Evolutionary conservation across 306 rosid genomes (phyloP).

Genomic region (Casuarina glauca): DNA sequence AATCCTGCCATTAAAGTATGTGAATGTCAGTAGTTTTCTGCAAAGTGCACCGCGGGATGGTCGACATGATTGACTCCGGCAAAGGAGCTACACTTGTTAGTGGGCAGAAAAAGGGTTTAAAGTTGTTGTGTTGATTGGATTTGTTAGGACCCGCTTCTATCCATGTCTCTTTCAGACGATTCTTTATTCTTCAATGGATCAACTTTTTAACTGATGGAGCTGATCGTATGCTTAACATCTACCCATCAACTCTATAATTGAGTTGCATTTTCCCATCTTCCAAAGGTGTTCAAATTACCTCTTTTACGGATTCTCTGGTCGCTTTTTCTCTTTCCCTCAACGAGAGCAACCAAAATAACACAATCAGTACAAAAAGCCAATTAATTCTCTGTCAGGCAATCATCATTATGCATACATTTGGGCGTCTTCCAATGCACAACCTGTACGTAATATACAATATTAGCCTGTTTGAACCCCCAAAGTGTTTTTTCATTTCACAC

Average conservation of each 20-base stretch:
- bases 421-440: background rate
- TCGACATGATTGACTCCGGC: slow-evolving; percentile 14
- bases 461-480: background rate
- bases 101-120: background rate
- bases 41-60: background rate
- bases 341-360: background rate
- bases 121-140: background rate
- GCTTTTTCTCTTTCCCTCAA: too few species aligned
- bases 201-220: too few species aligned
- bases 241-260: too few species aligned
- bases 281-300: background rate
- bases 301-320: background rate
- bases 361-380: background rate
- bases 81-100: background rate
- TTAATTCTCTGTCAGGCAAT: background rate
- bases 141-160: background rate
- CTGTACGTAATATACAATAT: background rate
- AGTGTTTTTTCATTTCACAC: background rate
- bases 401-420: background rate
- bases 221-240: too few species aligned
- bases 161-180: background rate
- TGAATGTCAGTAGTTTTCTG: background rate
- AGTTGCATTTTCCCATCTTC: background rate
- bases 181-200: too few species aligned
- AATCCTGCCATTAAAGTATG: background rate